Percentiles rank a stretch among this genome's conserved stretches.
Conservation (phyloP, 768 basidiomycete genomes). For the Aureoboletus auriporus region DNA sequence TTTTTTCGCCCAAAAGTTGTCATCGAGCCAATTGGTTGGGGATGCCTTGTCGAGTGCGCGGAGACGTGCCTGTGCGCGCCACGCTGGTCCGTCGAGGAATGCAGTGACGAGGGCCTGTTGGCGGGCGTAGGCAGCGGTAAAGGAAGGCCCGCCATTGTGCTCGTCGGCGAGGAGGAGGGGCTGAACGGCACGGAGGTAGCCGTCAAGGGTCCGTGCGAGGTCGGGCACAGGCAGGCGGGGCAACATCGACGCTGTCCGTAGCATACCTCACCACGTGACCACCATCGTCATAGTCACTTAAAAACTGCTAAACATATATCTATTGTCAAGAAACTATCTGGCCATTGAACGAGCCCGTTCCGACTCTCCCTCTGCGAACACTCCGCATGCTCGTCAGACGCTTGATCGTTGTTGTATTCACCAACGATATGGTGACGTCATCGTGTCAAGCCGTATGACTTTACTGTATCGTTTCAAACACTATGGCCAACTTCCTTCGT, state of each 20-base stretch:
- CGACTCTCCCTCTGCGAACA: too few species aligned
- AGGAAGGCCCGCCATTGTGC: slow-evolving; percentile 48
- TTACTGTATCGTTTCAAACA: too few species aligned
- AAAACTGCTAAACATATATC: too few species aligned
- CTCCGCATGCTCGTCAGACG: too few species aligned
- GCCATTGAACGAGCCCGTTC: too few species aligned
- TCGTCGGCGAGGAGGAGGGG: slow-evolving; percentile 80
- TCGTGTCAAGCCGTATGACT: too few species aligned
- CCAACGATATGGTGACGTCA: too few species aligned
- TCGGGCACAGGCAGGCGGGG: slow-evolving; percentile 83
- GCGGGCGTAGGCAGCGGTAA: slow-evolving; percentile 24
- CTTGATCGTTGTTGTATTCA: too few species aligned
- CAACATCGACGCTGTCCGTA: slow-evolving; percentile 28
- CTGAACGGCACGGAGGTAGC: slow-evolving; percentile 72
- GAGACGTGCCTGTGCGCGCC: slow-evolving; percentile 19
- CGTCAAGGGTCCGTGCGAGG: slow-evolving; percentile 67
- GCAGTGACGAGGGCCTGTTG: slow-evolving; percentile 20
- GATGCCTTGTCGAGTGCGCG: slow-evolving; percentile 78
- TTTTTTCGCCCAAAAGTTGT: slow-evolving; percentile 87
- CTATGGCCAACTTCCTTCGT: too few species aligned
- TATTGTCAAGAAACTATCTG: too few species aligned
- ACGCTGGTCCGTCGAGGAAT: slow-evolving; percentile 8
- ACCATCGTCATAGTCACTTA: too few species aligned
- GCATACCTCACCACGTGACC: slow-evolving; percentile 15
- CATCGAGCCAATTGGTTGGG: slow-evolving; percentile 91